Base-by-base conservation (phyloP, 495 filamentous ascomycete species). In the Trichoderma virens region DNA sequence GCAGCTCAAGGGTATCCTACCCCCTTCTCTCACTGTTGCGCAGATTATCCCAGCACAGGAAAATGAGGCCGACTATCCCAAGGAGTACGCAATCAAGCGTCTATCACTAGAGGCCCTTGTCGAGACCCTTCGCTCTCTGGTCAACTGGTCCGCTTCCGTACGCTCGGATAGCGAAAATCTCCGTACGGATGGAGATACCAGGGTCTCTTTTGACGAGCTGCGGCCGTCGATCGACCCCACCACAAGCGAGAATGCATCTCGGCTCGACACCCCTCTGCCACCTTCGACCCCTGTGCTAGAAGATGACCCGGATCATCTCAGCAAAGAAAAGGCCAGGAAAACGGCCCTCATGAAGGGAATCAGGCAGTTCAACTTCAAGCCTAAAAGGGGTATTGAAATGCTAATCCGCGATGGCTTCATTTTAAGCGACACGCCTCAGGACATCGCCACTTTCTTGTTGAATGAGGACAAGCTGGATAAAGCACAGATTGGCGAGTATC, bases 321-420 rank as follows among this genome's bases (percentile, higher is more conserved):
- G 97, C 70, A 95, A 88, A 72, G 91, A 90, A 61, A 98, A 97
- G 78, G 90, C 91, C 65, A 83, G 88, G 47, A 99, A 99, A 77
- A 98, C 91, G 31, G 93, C 93, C 4, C 78, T 97, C 64, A 88
- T 85, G 45, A 93, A 95, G 67, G 91, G 89, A 1, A 88, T 97
- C 67, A 88, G 88, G 45, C 90, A 91, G 64, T 99, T 99, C 80
- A 99, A 99, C 71, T 98, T 91, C 82, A 99, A 99, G 71, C 91
- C 95, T 3, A 99, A 98, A 72, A 86, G 90, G 38, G 94, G 94
- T 13, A 85, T 99, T 71, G 97, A 96, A 73, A 73, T 86, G 4
- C 78, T 98, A 11, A 69, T 97, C 32, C 80, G 88, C 62, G 87
- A 94, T 59, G 90, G 91, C 0, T 97, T 99, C 74, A 95, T 99